phyloP scores from a whole-genome alignment of 768 basidiomycete species.

The Phylloporus sp. region DNA sequence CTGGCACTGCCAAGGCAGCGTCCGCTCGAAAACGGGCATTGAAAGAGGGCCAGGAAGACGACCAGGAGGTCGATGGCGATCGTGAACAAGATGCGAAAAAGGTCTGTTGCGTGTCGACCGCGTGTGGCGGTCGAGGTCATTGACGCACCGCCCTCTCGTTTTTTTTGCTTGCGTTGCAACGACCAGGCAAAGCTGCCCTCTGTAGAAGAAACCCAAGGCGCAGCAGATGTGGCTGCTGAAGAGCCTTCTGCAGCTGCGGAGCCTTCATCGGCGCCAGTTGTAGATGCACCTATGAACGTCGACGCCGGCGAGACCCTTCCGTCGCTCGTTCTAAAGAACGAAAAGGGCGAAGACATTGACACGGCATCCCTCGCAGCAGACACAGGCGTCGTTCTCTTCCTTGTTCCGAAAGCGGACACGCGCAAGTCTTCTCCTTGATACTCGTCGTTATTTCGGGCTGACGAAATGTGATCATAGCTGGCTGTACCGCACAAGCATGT shows the following conservation, averaged over 20 bases:
- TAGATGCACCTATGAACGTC: constrained; percentile 30
- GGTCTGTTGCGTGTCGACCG: constrained; percentile 14
- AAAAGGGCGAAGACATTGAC: constrained; percentile 76
- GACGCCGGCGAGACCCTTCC: constrained; percentile 76
- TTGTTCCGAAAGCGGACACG: constrained; percentile 83
- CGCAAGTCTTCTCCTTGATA: too few species aligned
- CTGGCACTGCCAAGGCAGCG: constrained; percentile 27
- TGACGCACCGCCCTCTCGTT: neutral
- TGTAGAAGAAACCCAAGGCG: constrained; percentile 2
- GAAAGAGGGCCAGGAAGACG: constrained; percentile 18
- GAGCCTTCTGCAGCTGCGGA: constrained; percentile 3
- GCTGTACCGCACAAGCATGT: constrained; percentile 92
- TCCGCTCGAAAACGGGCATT: constrained; percentile 34
- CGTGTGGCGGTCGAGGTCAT: neutral
- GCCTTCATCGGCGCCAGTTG: neutral
- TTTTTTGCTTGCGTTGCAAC: neutral
- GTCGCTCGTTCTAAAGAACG: constrained; percentile 71
- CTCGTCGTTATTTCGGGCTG: neutral
- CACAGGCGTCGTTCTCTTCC: constrained; percentile 75
- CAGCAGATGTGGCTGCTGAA: neutral
- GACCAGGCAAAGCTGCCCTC: constrained; percentile 22
- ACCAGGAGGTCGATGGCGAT: constrained; percentile 12
- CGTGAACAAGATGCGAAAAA: constrained; percentile 23
- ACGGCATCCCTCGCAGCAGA: constrained; percentile 59
- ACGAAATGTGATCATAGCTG: constrained; percentile 42